A percentile compares a stretch with the other conserved stretches of the same genome.
Evolutionary conservation across 2,329 filamentous ascomycete genomes (phyloP).

Genomic region (Allantophomopsis cytisporea): DNA sequence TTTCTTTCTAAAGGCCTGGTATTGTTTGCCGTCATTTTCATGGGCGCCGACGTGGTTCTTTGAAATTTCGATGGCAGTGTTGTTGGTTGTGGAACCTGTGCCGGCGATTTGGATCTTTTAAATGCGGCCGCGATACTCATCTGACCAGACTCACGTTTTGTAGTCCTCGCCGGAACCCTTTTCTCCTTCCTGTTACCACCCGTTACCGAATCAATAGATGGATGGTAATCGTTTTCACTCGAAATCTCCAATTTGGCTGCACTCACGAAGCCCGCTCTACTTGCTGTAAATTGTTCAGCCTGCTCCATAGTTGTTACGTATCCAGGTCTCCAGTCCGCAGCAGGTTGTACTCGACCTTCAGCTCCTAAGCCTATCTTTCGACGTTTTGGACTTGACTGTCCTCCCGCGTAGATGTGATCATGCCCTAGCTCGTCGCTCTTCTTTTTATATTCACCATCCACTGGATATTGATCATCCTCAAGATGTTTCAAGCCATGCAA

Average conservation of each 20-base stretch:
- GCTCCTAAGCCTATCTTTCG: constrained; percentile 12
- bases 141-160: constrained; percentile 7
- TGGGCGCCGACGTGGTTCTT: not conserved
- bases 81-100: not conserved
- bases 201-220: not conserved
- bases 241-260: constrained; percentile 8
- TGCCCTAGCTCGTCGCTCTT: constrained; percentile 18
- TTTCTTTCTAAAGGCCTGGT: not conserved
- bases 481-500: constrained; percentile 38
- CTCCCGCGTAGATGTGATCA: constrained; percentile 10
- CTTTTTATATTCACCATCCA: constrained; percentile 38
- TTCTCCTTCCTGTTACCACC: not conserved
- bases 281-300: constrained; percentile 47
- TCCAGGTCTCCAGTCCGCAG: constrained; percentile 18
- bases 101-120: constrained; percentile 1
- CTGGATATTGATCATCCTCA: constrained; percentile 57
- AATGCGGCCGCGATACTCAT: constrained; percentile 13
- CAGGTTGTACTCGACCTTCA: constrained; percentile 14
- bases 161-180: constrained; percentile 2
- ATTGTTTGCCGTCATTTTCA: not conserved
- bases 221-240: not conserved
- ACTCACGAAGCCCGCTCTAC: constrained; percentile 19
- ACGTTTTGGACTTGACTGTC: constrained; percentile 10
- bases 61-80: not conserved
- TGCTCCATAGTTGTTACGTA: constrained; percentile 51